phyloP scores from a whole-genome alignment of 1,139 yeast genomes.

The Candida sp. region DNA sequence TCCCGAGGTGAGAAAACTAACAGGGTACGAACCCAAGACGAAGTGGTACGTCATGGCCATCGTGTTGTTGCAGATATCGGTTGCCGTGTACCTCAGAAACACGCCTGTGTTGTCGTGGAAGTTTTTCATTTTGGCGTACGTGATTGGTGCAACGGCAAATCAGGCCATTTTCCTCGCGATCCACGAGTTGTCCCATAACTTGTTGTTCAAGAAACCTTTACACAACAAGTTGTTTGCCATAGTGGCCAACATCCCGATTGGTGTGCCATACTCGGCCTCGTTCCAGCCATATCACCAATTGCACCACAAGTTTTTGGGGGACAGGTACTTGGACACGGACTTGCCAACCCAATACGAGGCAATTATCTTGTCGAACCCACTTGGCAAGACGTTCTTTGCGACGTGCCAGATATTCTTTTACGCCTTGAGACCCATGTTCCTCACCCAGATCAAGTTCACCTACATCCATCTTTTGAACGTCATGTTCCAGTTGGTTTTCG shows the following conservation, averaged over 20 bases:
- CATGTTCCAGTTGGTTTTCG: conserved; percentile 60
- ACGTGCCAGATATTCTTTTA: conserved; percentile 89
- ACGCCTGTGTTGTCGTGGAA: conserved; percentile 56
- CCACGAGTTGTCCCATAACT: conserved; percentile 86
- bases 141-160: conserved; percentile 85
- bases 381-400: conserved; percentile 92
- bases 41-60: conserved; percentile 74
- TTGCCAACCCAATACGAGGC: conserved; percentile 85
- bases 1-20: conserved; percentile 80
- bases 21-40: conserved; percentile 88
- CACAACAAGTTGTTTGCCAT: conserved; percentile 81
- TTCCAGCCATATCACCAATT: conserved; percentile 92
- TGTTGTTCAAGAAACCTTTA: conserved; percentile 80
- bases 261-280: conserved; percentile 89
- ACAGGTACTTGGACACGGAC: conserved; percentile 83
- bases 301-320: conserved; percentile 94
- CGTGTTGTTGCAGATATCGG: conserved; percentile 62
- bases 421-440: conserved; percentile 88
- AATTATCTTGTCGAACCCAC: conserved; percentile 67
- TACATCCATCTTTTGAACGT: conserved; percentile 75
- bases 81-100: conserved; percentile 65
- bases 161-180: conserved; percentile 88
- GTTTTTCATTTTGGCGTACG: conserved; percentile 68
- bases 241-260: conserved; percentile 82
- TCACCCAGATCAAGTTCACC: conserved; percentile 77